These are phyloP conservation scores for Phytophthora citricola DNA, from an alignment of 352 stramenopile genomes.

Conservation along the genomic window DNA sequence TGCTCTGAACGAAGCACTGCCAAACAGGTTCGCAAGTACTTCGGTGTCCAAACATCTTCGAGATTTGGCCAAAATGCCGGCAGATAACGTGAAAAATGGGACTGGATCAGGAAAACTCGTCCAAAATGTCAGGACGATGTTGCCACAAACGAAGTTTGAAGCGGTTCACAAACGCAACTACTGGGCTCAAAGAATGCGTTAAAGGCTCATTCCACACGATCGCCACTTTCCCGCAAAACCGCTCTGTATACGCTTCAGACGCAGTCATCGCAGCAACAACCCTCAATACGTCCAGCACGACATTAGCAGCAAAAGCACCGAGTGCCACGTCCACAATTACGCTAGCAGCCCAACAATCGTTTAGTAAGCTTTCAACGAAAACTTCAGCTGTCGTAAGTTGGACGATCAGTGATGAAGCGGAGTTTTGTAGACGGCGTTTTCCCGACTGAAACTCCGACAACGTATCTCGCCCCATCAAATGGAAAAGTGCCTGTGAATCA, in stretches of 20 bases:
- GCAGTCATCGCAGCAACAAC: slow-evolving; percentile 17
- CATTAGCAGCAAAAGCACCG: slow-evolving; percentile 9
- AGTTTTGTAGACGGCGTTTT: slow-evolving; percentile 17
- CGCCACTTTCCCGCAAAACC: slow-evolving; percentile 16
- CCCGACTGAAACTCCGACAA: not conserved
- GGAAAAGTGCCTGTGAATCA: slow-evolving; percentile 7
- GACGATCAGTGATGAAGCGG: slow-evolving; percentile 23
- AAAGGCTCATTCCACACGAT: not conserved
- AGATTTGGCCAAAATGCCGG: slow-evolving; percentile 18
- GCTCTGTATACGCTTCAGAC: slow-evolving; percentile 17
- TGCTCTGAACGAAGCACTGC: slow-evolving; percentile 7
- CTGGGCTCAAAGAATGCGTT: not conserved
- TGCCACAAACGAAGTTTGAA: slow-evolving; percentile 31
- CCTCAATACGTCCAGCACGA: slow-evolving; percentile 19
- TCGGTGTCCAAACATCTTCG: slow-evolving; percentile 15
- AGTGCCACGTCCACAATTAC: slow-evolving; percentile 24
- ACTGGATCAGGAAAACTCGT: slow-evolving; percentile 26
- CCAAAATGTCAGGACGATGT: slow-evolving; percentile 16
- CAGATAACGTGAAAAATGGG: slow-evolving; percentile 7
- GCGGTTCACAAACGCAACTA: slow-evolving; percentile 19
- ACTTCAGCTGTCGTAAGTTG: slow-evolving; percentile 9
- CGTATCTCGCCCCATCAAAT: slow-evolving; percentile 4
- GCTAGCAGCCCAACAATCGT: slow-evolving; percentile 19
- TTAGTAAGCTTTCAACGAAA: slow-evolving; percentile 26
- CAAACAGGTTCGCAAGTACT: slow-evolving; percentile 22